phyloP scores from a whole-genome alignment of 1,284 basidiomycete genomes.

The Puccinia polysora region DNA sequence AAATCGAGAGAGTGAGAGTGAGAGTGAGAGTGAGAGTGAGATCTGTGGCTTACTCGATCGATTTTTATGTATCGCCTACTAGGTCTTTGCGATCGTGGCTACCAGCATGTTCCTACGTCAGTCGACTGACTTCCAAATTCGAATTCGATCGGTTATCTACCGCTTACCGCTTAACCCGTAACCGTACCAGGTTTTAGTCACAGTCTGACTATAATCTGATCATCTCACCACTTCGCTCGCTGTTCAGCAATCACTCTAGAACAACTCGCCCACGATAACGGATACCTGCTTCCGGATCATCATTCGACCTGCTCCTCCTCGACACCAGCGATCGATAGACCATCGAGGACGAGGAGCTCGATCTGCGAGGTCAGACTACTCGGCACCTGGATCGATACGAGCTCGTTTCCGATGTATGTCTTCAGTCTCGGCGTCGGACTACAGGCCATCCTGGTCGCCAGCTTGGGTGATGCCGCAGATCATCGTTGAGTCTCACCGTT shows the following conservation, averaged over 20 bases:
- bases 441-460: slow-evolving; percentile 83
- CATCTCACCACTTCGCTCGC: neutral
- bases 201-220: no score
- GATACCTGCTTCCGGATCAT: slow-evolving; percentile 64
- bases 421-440: slow-evolving; percentile 77
- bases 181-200: no score
- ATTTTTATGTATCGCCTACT: neutral
- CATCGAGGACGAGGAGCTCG: neutral
- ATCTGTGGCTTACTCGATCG: neutral
- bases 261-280: slow-evolving; percentile 76
- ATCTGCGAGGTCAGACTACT: slow-evolving; percentile 26
- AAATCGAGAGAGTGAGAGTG: neutral
- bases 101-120: slow-evolving; percentile 29
- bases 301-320: slow-evolving; percentile 57
- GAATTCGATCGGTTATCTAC: slow-evolving; percentile 19
- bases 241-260: slow-evolving; percentile 71
- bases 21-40: neutral
- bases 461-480: slow-evolving; percentile 80
- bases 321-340: neutral
- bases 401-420: slow-evolving; percentile 60
- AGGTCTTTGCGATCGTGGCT: slow-evolving; percentile 37
- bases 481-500: slow-evolving; percentile 67
- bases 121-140: neutral
- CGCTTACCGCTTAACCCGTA: no score
- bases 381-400: slow-evolving; percentile 31